Base-by-base conservation (phyloP, 495 filamentous ascomycete genomes). In the Lophiostoma macrostomum region DNA sequence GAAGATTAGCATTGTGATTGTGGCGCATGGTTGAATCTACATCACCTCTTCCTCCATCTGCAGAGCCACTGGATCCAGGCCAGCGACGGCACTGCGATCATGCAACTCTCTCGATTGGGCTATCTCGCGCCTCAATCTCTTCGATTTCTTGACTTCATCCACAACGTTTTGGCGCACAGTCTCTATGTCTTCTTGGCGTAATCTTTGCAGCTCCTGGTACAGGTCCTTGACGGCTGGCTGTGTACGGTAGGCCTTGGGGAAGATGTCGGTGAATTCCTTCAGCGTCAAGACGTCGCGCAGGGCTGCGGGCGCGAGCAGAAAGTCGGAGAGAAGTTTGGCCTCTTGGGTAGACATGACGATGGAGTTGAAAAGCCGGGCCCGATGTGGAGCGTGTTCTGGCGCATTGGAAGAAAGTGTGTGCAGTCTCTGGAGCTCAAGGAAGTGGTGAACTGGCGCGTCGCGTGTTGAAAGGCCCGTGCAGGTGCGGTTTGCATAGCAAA, bases 201-300 rank as follows among this genome's bases (percentile, higher is more conserved):
- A 77, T 38, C 81, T 76, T 59, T 91, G 84, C 11, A 94, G 73
- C 67, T 91, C 86, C 10, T 84, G 79, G 61, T 93, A 95, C n/a
- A 95, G 72, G 3, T 75, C 73, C 50, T 79, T 78, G 50, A 94
- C 78, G 52, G 87, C 83, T 0, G 88, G 83, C 34, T 87, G 85
- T 28, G 76, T 73, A 45, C 82, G 85, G 50, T 85, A 74, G 4
- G 80, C 69, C 36, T 75, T 79, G 2, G 90, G 89, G 56, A 95
- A 93, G 30, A 93, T 73, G 23, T 82, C 76, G 24, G 79, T 81
- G 72, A 94, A 94, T 56, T 88, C 78, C 42, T 82, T 73, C 23
- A 91, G 71, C 12, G 88, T 81, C 59, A 91, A 76, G 48, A 89
- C 73, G 30, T 82, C 78, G 6, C 85, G 84, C 43, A 93, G 70